A percentile compares a stretch with the other conserved stretches of the same genome.
These are phyloP conservation scores for Cardamine resedifolia DNA, from an alignment of 345 rosid genomes.

Conservation along the genomic window DNA sequence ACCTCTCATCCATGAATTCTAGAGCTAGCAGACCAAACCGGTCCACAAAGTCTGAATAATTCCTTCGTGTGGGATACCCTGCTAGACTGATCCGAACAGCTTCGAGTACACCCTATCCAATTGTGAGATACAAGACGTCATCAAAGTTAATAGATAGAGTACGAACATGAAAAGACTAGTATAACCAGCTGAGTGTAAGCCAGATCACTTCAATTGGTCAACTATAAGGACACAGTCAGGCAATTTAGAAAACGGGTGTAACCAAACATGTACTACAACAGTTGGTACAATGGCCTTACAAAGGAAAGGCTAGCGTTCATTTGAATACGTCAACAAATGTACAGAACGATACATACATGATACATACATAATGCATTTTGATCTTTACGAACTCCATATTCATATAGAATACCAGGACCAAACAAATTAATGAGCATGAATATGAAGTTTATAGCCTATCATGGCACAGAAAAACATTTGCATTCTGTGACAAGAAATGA, in stretches of 20 bases:
- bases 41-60: constrained; percentile 85
- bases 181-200: constrained; percentile 18
- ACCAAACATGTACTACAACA: not conserved
- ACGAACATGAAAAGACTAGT: constrained; percentile 16
- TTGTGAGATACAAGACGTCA: constrained; percentile 25
- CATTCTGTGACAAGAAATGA: constrained; percentile 10
- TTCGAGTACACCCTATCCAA: constrained; percentile 88
- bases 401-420: not conserved
- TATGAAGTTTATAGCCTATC: constrained; percentile 14
- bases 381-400: not conserved
- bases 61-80: constrained; percentile 92
- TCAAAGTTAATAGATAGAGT: constrained; percentile 8
- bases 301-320: not conserved
- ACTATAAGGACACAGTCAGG: constrained; percentile 11
- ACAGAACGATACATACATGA: not conserved
- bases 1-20: constrained; percentile 85
- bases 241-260: not conserved
- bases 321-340: not conserved
- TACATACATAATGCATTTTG: constrained; percentile 11
- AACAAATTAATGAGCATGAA: not conserved
- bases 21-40: constrained; percentile 83
- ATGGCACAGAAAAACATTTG: constrained; percentile 16
- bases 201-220: constrained; percentile 14
- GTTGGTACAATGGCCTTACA: not conserved
- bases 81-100: constrained; percentile 99